Base-by-base conservation (phyloP, 192 early-diverging fungal genomes). In the Kickxella alabastrina region DNA sequence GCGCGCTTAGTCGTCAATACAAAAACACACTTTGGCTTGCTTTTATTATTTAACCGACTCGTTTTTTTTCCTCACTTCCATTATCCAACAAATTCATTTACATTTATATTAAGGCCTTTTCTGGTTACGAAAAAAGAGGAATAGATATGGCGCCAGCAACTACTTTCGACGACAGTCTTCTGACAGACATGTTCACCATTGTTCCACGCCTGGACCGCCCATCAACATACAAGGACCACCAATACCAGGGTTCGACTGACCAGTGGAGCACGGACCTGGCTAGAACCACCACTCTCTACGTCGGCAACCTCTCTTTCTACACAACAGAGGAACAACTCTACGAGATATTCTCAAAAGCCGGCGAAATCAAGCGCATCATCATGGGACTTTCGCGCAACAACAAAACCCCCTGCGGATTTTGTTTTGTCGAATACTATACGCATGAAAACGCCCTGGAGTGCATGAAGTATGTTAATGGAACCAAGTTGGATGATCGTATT, bases 371-470 rank as follows among this genome's bases (percentile, higher is more conserved):
- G 65, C 86, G 96, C 46, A 94, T 98, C 53, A 98, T 98, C 59
- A 98, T 98, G 96, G 96, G 96, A 0, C 80, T 98, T 6, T 92
- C 95, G 64, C 79, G 88, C n/a, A 80, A 85, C 51, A 82, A 86
- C 61, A 91, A 92, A 65, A 98, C 94, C 9, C 96, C 94, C 4
- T 98, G 96, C 56, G 96, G 96, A 10, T 98, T 98, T 73, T 98
- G 96, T 65, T 98, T 98, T 84, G 96, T 98, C 45, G 96, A 98
- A 87, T 96, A 93, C 75, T 98, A 96, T 65, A 82, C 87, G 41
- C 89, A 86, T 35, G 75, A 79, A n/a, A 86, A 88, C 51, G 91
- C 94, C n/a, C 77, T 97, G 23, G 88, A 92, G 57, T 93, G 90
- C 57, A 87, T 95, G 87, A 88, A 89, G 57, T 97, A 88, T 51